Evolutionary conservation across 2,329 filamentous ascomycete genomes (phyloP), one percentile per base, ranked within the genome.

Genomic region (Nemania serpens): DNA sequence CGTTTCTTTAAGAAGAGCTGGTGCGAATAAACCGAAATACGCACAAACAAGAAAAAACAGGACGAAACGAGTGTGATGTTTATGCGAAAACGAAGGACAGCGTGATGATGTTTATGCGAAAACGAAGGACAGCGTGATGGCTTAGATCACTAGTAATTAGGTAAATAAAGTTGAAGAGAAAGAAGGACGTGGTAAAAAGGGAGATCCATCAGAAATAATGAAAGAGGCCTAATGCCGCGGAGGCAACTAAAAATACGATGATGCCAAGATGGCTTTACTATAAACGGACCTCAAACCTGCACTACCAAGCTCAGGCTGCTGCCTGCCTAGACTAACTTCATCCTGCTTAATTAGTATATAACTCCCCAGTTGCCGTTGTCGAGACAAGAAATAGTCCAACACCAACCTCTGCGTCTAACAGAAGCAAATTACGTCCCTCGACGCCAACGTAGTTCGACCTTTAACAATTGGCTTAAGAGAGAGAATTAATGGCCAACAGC

Each of bases 61-160:
- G 53, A 61, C 53, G 61, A 62, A 64, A 45, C 55, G 61, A 62
- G 55, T 36, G 58, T 65, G 43, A 9, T 43, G 54, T n/a, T 22
- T 39, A 42, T 42, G 22, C 42, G 47, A 60, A 41, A 69, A 68
- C 61, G 25, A 29, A 29, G 4, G 25, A 29, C 25, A 29, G 7
- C 25, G 25, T 29, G 25, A 29, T 29, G 25, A 9, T 43, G 54
- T n/a, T 22, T 39, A 42, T 42, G 22, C 42, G 47, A 60, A 41
- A 69, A 68, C 61, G 25, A 29, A 29, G 4, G 25, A 29, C 25
- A 29, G 7, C 25, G 25, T 29, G 25, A 29, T 29, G 25, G 25
- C 7, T 29, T 29, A 29, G 25, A 22, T 57, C 59, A 54, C 55
- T 54, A 55, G 58, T 61, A 49, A 20, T n/a, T 36, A 55, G n/a